A percentile compares a stretch with the other conserved stretches of the same genome.
These are phyloP conservation scores for Verticillium longisporum DNA, from an alignment of 2,329 filamentous ascomycete genomes.

Conservation along the genomic window DNA sequence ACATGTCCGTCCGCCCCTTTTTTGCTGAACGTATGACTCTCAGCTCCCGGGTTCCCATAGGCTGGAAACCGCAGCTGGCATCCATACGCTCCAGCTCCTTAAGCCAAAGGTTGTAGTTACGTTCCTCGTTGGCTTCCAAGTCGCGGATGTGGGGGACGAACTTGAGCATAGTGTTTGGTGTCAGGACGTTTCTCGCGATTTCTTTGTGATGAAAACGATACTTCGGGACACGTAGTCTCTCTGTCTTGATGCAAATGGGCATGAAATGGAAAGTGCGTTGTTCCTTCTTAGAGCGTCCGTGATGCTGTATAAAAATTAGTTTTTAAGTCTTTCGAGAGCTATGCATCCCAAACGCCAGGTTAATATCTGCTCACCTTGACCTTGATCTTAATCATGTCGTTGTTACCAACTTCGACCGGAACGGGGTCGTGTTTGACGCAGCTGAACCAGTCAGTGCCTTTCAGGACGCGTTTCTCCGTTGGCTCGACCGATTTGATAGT, in stretches of 20 bases:
- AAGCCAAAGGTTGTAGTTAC: slow-evolving; percentile 48
- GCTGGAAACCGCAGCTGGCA: slow-evolving; percentile 49
- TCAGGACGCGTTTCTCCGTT: slow-evolving; percentile 29
- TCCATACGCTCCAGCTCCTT: slow-evolving; percentile 52
- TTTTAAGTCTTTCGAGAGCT: background rate
- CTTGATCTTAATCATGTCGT: slow-evolving; percentile 38
- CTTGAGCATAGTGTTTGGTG: slow-evolving; percentile 52
- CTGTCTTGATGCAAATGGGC: slow-evolving; percentile 40
- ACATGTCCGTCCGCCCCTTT: slow-evolving; percentile 43
- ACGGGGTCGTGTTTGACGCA: slow-evolving; percentile 29
- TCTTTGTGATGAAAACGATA: slow-evolving; percentile 56
- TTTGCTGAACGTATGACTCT: slow-evolving; percentile 42
- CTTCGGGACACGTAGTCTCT: slow-evolving; percentile 45
- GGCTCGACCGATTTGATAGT: slow-evolving; percentile 37
- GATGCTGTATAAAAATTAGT: slow-evolving; percentile 27
- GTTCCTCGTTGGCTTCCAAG: slow-evolving; percentile 48
- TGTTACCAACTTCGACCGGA: slow-evolving; percentile 19
- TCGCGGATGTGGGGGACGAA: slow-evolving; percentile 55
- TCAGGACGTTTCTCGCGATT: slow-evolving; percentile 52
- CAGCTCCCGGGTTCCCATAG: slow-evolving; percentile 39
- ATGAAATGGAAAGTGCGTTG: slow-evolving; percentile 32
- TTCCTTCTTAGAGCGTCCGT: slow-evolving; percentile 35
- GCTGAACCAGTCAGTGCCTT: slow-evolving; percentile 41
- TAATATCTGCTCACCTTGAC: slow-evolving; percentile 34
- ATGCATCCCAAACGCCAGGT: no score